Evolutionary conservation across 345 rosid species (phyloP).

Genomic region (Laguncularia racemosa): DNA sequence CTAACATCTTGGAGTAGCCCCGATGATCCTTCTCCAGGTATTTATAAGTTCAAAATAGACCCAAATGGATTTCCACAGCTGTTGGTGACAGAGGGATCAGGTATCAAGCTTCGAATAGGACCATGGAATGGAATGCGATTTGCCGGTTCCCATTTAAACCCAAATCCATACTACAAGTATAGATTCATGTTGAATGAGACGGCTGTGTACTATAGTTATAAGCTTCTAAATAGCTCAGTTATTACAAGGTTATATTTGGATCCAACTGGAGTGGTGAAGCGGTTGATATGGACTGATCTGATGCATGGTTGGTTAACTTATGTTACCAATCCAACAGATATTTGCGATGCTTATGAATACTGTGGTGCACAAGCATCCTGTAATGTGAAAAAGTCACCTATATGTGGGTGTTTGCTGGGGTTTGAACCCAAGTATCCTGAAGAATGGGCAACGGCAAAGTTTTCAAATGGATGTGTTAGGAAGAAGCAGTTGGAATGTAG

Average conservation of each 20-base stretch:
- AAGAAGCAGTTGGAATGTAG: constrained; percentile 4
- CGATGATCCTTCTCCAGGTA: constrained; percentile 13
- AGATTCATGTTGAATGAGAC: neutral
- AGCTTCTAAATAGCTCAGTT: neutral
- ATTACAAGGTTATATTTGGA: neutral
- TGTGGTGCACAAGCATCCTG: constrained; percentile 17
- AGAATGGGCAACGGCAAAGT: constrained; percentile 5
- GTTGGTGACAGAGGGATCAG: constrained; percentile 1
- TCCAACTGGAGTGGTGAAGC: neutral
- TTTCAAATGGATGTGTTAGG: constrained; percentile 12
- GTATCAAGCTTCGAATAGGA: constrained; percentile 3
- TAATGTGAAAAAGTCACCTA: neutral
- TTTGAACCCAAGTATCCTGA: constrained; percentile 3
- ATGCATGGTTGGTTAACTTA: neutral
- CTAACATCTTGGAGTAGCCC: neutral
- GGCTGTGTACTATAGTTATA: constrained; percentile 1
- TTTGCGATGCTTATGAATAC: constrained; percentile 6
- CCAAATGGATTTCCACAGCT: constrained; percentile 10
- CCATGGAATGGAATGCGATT: constrained; percentile 15
- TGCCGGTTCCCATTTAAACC: neutral
- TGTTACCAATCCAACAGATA: neutral
- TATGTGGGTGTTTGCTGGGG: constrained; percentile 12
- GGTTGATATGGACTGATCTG: constrained; percentile 7
- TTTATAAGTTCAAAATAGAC: neutral
- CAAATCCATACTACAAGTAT: neutral